Percentiles rank a stretch among this genome's conserved stretches.
phyloP scores from a whole-genome alignment of 2,329 filamentous ascomycete genomes.

The Xylaria sp. region DNA sequence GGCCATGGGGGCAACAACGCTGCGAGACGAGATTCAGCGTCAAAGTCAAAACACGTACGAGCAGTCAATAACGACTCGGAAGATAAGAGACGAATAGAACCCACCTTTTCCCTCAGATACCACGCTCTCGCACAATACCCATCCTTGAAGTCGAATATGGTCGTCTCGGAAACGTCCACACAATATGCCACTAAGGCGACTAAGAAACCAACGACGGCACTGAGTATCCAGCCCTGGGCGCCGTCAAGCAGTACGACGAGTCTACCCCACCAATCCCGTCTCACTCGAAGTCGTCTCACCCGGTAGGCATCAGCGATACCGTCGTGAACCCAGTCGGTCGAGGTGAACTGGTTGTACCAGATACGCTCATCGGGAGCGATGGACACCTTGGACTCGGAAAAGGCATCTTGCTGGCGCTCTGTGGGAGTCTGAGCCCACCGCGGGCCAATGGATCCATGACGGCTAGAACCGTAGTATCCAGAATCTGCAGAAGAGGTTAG shows the following conservation, averaged over 20 bases:
- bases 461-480: slow-evolving; percentile 34
- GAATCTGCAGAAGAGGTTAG: slow-evolving; percentile 18
- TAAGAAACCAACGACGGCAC: slow-evolving; percentile 80
- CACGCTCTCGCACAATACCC: slow-evolving; percentile 72
- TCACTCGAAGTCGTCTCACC: slow-evolving; percentile 71
- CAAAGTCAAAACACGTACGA: not conserved
- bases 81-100: slow-evolving; percentile 8
- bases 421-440: slow-evolving; percentile 58
- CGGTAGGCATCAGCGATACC: slow-evolving; percentile 91
- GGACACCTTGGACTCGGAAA: slow-evolving; percentile 60
- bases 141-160: slow-evolving; percentile 84
- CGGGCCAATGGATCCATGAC: slow-evolving; percentile 53
- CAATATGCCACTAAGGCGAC: slow-evolving; percentile 83
- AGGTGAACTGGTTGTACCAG: slow-evolving; percentile 98
- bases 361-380: slow-evolving; percentile 76
- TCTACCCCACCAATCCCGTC: slow-evolving; percentile 81
- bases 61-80: not conserved
- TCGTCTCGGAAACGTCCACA: slow-evolving; percentile 80
- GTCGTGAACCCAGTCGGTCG: slow-evolving; percentile 97
- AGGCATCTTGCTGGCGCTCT: slow-evolving; percentile 52
- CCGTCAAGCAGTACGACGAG: slow-evolving; percentile 74
- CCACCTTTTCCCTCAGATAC: slow-evolving; percentile 66
- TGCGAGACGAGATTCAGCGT: slow-evolving; percentile 27
- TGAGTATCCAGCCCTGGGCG: slow-evolving; percentile 89
- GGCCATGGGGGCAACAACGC: slow-evolving; percentile 52